phyloP scores from a whole-genome alignment of 2,329 filamentous ascomycete genomes.

The Aureobasidium zeae region DNA sequence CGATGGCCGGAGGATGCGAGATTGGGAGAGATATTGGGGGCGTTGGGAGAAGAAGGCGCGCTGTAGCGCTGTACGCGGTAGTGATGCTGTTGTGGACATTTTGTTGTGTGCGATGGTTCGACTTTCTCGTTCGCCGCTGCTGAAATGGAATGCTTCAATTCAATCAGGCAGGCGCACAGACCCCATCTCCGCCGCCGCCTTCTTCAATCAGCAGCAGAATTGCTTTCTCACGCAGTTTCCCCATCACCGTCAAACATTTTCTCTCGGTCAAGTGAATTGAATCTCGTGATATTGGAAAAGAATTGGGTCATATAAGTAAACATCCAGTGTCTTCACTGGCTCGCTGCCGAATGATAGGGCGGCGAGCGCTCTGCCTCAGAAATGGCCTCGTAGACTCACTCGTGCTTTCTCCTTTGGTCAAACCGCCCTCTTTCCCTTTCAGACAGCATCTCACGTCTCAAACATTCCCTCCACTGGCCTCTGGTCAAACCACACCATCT shows the following conservation, averaged over 20 bases:
- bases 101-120: neutral
- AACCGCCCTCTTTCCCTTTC: no score
- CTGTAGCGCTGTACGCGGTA: constrained; percentile 9
- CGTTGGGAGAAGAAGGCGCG: neutral
- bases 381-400: no score
- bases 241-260: neutral
- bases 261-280: no score
- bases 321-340: no score
- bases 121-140: constrained; percentile 8
- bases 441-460: no score
- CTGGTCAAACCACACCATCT: no score
- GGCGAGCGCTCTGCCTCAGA: neutral
- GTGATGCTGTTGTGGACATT: constrained; percentile 10
- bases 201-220: neutral
- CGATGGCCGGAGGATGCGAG: constrained; percentile 1
- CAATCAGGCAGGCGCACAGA: constrained; percentile 1
- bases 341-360: constrained; percentile 1
- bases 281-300: no score
- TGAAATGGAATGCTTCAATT: neutral
- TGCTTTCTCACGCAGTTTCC: neutral
- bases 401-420: no score
- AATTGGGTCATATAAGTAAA: no score
- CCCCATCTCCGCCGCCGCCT: constrained; percentile 5
- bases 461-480: no score
- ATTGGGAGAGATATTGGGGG: constrained; percentile 8